A percentile compares a stretch with the other conserved stretches of the same genome.
These are phyloP conservation scores for Helianthus annuus DNA, from an alignment of 129 eudicot genomes.

Conservation along the genomic window DNA sequence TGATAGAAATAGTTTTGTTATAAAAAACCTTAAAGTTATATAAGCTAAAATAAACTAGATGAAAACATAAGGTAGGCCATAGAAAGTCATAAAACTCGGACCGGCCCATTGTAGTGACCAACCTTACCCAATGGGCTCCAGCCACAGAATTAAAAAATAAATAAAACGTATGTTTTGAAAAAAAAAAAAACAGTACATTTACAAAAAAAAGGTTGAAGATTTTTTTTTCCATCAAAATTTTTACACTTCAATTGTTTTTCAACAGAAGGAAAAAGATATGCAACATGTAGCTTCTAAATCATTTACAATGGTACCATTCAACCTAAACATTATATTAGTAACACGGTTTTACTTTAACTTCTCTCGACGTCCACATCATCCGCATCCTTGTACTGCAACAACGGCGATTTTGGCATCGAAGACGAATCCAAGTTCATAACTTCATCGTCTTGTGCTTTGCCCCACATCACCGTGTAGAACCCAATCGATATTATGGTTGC, in stretches of 20 bases:
- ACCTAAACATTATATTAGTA: slow-evolving; percentile 23
- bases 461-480: slow-evolving; percentile 97
- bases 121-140: too few species aligned
- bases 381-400: slow-evolving; percentile 45
- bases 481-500: slow-evolving; percentile 75
- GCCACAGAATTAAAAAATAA: too few species aligned
- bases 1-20: too few species aligned
- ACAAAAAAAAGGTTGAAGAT: too few species aligned
- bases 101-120: too few species aligned
- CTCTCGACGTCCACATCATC: slow-evolving; percentile 21
- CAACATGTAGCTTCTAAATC: slow-evolving; percentile 13
- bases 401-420: slow-evolving; percentile 38
- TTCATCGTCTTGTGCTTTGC: slow-evolving; percentile 52
- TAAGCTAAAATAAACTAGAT: too few species aligned
- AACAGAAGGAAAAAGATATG: not conserved
- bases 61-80: too few species aligned
- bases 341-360: slow-evolving; percentile 3
- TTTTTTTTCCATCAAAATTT: not conserved
- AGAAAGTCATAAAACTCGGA: too few species aligned
- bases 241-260: not conserved
- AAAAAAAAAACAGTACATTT: too few species aligned
- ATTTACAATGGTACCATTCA: slow-evolving; percentile 30
- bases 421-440: slow-evolving; percentile 37
- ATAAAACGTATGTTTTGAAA: too few species aligned
- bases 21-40: too few species aligned